phyloP scores from a whole-genome alignment of 2,329 filamentous ascomycete species.

The Ophiocordyceps robertsii region DNA sequence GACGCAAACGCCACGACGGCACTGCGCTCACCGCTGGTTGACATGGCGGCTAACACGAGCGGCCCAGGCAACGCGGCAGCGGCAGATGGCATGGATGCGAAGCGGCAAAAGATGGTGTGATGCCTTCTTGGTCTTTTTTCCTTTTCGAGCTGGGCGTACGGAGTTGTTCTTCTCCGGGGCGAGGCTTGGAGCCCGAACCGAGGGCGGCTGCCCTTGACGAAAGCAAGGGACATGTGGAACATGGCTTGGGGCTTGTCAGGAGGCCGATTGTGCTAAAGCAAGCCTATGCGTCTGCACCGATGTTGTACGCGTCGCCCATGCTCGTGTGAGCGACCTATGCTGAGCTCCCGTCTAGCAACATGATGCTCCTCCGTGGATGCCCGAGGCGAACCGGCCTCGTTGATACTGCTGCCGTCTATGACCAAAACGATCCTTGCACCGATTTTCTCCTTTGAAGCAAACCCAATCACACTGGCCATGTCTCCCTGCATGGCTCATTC shows the following conservation, averaged over 20 bases:
- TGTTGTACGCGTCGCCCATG: background rate
- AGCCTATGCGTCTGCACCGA: background rate
- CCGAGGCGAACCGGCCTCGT: background rate
- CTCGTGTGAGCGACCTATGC: background rate
- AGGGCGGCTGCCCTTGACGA: background rate
- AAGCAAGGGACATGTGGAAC: background rate
- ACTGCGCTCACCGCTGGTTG: conserved; percentile 31
- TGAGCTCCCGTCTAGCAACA: background rate
- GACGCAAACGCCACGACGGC: conserved; percentile 11
- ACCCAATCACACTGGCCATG: too few relatives aligned
- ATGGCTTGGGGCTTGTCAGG: too few relatives aligned
- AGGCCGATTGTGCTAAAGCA: background rate
- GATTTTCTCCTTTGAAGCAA: too few relatives aligned
- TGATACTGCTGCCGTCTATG: too few relatives aligned
- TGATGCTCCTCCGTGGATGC: background rate
- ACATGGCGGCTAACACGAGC: conserved; percentile 33
- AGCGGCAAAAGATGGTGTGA: conserved; percentile 35
- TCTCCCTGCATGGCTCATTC: too few relatives aligned
- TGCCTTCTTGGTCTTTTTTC: too few relatives aligned
- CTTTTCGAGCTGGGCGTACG: conserved; percentile 1
- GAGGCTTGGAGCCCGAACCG: background rate
- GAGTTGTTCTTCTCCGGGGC: background rate
- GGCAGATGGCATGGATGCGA: conserved; percentile 27
- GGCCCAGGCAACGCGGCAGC: conserved; percentile 6
- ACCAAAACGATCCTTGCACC: too few relatives aligned